Base-by-base conservation (phyloP, 306 rosid species). In the Ormosia emarginata region DNA sequence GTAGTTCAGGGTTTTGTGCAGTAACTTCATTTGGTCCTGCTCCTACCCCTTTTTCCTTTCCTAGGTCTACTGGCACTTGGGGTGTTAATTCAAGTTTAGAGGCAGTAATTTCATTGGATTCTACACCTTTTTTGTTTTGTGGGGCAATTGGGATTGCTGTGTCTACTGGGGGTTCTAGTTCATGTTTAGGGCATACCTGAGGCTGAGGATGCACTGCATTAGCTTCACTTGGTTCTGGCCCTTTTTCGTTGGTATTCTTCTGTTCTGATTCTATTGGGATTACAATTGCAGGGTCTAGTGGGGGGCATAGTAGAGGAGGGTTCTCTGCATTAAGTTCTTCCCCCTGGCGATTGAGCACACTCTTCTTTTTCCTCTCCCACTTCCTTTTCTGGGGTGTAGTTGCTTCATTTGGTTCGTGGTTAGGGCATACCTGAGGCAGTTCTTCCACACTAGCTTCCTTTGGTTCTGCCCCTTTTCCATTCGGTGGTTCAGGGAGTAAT, bases 71-170 rank as follows among this genome's bases (percentile, higher is more conserved):
- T n/a, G 24, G 24, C 24, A 24, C 24, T 24, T 0, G 24, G 24
- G 24, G 24, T 24, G 81, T 78, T 32, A 86, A 87, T 61, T 88
- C 90, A 29, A 74, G 85, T 43, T 71, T 58, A n/a, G 81, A 88
- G 40, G 55, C 18, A 8, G 46, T 15, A 1, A 34, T 5, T 0
- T 3, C 63, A 33, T 52, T 33, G 9, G 1, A 1, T n/a, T 71
- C 64, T 1, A 18, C 47, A 24, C 15, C 49, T 84, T 72, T 53
- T 36, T 5, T 8, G 3, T 53, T 32, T 39, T 37, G 52, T 2
- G 37, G 0, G 7, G 36, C 61, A 6, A 72, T 6, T 39, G 57
- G 24, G 24, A 52, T 58, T 9, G 36, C 0, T 58, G 30, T 5
- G 4, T 2, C 47, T 6, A n/a, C 9, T 2, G 8, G 74, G 36